Base-by-base conservation (phyloP, 768 basidiomycete species). In the Leucosporidium scottii region DNA sequence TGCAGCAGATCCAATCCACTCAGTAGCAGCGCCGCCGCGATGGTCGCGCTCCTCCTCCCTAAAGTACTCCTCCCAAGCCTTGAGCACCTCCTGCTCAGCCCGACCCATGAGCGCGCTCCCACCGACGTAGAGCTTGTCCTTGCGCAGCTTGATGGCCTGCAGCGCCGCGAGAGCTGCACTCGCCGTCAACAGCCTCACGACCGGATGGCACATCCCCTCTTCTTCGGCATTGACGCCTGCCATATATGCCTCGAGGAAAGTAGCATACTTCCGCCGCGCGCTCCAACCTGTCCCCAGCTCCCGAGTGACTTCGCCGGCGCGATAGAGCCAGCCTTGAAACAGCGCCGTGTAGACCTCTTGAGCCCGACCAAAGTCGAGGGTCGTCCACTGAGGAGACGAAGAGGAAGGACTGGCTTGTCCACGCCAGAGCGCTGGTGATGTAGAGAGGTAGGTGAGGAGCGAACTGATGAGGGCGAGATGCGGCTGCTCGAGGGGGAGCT, bases 121-220 rank as follows among this genome's bases (percentile, higher is more conserved):
- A 13, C 71, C 67, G 25, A 72, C 67, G 62, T 65, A 68, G 0
- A 72, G 62, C 51, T 54, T 47, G 30, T 68, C 67, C 58, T 68
- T 66, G 21, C 65, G 36, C 39, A 59, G 3, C 62, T 72, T 72
- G 67, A 67, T 66, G 17, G 63, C 60, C 34, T 72, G 71, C 54
- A 72, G 56, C 13, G 62, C 71, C 6, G 48, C 49, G 15, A 68
- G 59, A 5, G 63, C 59, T 21, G 58, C 71, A 17, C 59, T 58
- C 2, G 34, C 30, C 15, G 68, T 6, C 13, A 68, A 27, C 25
- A 72, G 23, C 30, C 67, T 50, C 18, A 65, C 48, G 10, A 63
- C 36, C 30, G 66, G 66, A 20, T 66, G 53, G 3, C 34, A 48
- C 39, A 44, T 44, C 15, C 39, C 39, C 7, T 62, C 44, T 39